Base-by-base conservation (phyloP, 169 alveolate genomes). In the Fabrea salina region DNA sequence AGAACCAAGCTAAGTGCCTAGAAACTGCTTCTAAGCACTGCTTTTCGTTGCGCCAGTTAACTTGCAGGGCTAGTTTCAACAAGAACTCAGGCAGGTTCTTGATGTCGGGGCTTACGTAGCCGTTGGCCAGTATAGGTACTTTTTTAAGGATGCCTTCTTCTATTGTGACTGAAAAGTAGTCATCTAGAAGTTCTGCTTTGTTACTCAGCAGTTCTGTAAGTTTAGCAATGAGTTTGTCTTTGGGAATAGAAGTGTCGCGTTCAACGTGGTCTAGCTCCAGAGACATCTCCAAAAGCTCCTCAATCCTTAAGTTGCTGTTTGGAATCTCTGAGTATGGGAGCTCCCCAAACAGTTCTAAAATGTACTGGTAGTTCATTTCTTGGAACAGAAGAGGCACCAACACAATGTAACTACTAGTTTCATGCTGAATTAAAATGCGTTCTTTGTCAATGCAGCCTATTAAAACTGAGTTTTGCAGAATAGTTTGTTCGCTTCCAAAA, bases 381-480 rank as follows among this genome's bases (percentile, higher is more conserved):
- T 76, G 57, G 41, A 76, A 57, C 13, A 54, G 53, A 11, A 79
- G 30, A 30, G 80, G 86, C 53, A 33, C 57, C 4, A 25, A 25
- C 5, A 25, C n/a, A 2, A 79, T 30, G 33, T 83, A 79, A 27
- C 82, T 13, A 79, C 82, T 4, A 82, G 75, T 49, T 43, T 61
- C 19, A 79, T 90, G 88, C 66, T 91, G 95, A 43, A 91, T 79
- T 41, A 91, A 40, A 49, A 91, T 75, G 64, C 82, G 79, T 37
- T 80, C 75, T 50, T 47, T 76, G 64, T 91, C 95, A 8, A 80
- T 85, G 11, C 86, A 76, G 5, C 96, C 96, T 11, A 91, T 94
- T 77, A 76, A 79, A 39, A 71, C 80, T 4, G 94, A 91, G 27
- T 87, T 82, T 56, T 78, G 70, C 30, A 58, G 72, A 76, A 81